Conservation (phyloP, 2,329 filamentous ascomycete genomes). For the Talaromyces sp. region DNA sequence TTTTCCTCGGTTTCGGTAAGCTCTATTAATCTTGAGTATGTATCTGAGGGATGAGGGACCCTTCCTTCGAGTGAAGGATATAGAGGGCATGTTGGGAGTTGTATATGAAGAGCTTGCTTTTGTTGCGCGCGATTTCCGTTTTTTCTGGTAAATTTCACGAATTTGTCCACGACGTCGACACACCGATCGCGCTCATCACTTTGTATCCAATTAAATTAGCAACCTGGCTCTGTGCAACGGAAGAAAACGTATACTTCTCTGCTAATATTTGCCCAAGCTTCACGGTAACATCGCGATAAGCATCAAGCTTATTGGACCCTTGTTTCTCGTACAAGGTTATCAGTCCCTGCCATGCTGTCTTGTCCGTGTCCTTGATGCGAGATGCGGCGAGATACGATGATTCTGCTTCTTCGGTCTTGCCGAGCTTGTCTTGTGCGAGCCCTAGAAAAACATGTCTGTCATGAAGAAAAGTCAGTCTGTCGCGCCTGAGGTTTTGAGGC, state of each 20-base stretch:
- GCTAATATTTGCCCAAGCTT: slow-evolving; percentile 72
- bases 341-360: slow-evolving; percentile 88
- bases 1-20: slow-evolving; percentile 83
- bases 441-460: slow-evolving; percentile 77
- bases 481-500: slow-evolving; percentile 1
- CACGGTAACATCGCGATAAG: slow-evolving; percentile 71
- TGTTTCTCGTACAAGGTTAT: slow-evolving; percentile 81
- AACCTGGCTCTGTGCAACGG: neutral
- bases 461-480: slow-evolving; percentile 17
- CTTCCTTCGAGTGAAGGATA: slow-evolving; percentile 82
- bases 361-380: slow-evolving; percentile 67
- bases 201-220: neutral
- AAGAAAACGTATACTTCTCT: slow-evolving; percentile 51
- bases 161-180: slow-evolving; percentile 70
- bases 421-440: slow-evolving; percentile 75
- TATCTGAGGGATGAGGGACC: slow-evolving; percentile 72
- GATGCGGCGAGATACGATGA: slow-evolving; percentile 71
- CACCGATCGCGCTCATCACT: slow-evolving; percentile 59
- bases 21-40: slow-evolving; percentile 77
- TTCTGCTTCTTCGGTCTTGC: slow-evolving; percentile 69
- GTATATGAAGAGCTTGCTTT: slow-evolving; percentile 69
- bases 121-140: slow-evolving; percentile 72
- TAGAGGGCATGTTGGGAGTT: slow-evolving; percentile 75
- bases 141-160: slow-evolving; percentile 68
- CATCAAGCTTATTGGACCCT: slow-evolving; percentile 62